Conservation (phyloP, 495 filamentous ascomycete genomes). For the Daldinia caldariorum region DNA sequence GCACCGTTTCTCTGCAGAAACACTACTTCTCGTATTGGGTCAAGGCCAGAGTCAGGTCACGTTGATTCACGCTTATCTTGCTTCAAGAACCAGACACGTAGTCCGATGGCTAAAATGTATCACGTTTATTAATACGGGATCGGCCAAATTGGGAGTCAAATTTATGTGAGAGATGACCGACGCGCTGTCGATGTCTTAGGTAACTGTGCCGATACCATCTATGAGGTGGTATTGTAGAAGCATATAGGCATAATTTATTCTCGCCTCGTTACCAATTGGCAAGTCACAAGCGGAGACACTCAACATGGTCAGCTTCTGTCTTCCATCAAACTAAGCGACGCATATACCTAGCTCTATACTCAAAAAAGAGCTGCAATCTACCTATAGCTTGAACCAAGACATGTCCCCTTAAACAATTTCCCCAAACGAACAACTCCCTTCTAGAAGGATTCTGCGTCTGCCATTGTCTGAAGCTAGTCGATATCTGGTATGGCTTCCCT, state of each 20-base stretch:
- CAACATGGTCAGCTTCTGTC: background rate
- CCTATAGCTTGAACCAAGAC: background rate
- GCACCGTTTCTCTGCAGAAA: slow-evolving; percentile 34
- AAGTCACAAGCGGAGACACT: background rate
- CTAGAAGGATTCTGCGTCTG: slow-evolving; percentile 39
- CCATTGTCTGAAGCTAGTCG: slow-evolving; percentile 34
- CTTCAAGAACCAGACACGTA: slow-evolving; percentile 7
- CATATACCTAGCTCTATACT: background rate
- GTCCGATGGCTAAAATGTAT: slow-evolving; percentile 16
- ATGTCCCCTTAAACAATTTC: background rate
- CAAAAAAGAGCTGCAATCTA: background rate
- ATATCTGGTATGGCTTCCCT: slow-evolving; percentile 21
- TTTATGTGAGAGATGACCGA: slow-evolving; percentile 8
- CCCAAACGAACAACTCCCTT: slow-evolving; percentile 15
- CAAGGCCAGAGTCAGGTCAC: slow-evolving; percentile 28
- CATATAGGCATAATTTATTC: slow-evolving; percentile 7
- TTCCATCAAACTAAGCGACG: background rate
- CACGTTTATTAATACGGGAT: slow-evolving; percentile 15
- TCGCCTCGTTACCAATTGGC: slow-evolving; percentile 1
- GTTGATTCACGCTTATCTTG: slow-evolving; percentile 21
- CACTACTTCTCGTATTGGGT: slow-evolving; percentile 36
- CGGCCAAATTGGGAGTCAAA: slow-evolving; percentile 4
- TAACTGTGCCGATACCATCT: slow-evolving; percentile 10
- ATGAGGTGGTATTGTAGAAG: background rate
- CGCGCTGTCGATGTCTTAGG: slow-evolving; percentile 28